Evolutionary conservation across 2,329 filamentous ascomycete genomes (phyloP).

Genomic region (Myriosclerotinia scirpicola): DNA sequence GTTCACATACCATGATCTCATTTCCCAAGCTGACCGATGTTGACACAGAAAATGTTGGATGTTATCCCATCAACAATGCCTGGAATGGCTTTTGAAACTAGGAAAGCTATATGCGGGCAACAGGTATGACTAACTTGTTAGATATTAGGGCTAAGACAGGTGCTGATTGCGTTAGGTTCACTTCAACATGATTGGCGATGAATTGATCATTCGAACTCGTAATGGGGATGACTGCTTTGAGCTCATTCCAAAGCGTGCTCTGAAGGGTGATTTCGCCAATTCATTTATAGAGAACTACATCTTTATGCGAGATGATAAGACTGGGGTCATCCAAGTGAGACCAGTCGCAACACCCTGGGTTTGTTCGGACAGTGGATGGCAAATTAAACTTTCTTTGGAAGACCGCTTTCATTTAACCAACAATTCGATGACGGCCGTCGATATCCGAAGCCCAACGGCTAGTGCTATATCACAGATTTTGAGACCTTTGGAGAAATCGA

Average conservation of each 20-base stretch:
- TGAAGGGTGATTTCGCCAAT: conserved; percentile 27
- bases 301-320: conserved; percentile 26
- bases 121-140: conserved; percentile 30
- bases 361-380: conserved; percentile 36
- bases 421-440: conserved; percentile 38
- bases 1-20: not conserved
- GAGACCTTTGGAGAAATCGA: conserved; percentile 41
- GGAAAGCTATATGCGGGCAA: conserved; percentile 34
- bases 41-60: conserved; percentile 24
- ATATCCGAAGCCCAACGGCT: conserved; percentile 42
- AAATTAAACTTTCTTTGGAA: conserved; percentile 18
- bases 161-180: conserved; percentile 38
- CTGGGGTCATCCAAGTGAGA: conserved; percentile 30
- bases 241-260: conserved; percentile 22
- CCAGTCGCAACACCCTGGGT: conserved; percentile 37
- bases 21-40: too few relatives aligned
- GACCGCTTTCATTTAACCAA: conserved; percentile 29
- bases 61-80: conserved; percentile 39
- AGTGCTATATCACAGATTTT: conserved; percentile 41
- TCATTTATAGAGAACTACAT: conserved; percentile 26
- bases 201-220: conserved; percentile 39
- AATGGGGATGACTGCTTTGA: conserved; percentile 24
- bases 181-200: conserved; percentile 33
- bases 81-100: conserved; percentile 43
- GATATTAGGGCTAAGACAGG: not conserved